Evolutionary conservation across 1,284 basidiomycete genomes (phyloP), one percentile per base, ranked within the genome.

Genomic region (Naganishia sp.): DNA sequence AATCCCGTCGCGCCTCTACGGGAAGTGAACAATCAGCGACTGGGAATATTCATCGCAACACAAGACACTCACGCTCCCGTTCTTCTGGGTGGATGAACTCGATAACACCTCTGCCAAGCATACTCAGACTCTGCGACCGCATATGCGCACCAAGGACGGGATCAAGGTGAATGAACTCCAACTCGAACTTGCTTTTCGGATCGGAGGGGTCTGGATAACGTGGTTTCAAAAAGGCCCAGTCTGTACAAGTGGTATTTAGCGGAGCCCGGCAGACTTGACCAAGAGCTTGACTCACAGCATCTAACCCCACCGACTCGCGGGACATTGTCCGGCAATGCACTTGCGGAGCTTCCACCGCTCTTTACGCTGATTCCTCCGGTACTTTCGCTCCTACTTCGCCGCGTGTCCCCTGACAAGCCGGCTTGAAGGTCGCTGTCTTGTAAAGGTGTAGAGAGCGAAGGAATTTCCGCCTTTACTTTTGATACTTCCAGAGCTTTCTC

Each of bases 61-160:
- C 18, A 21, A 25, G 28, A 6, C 7, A 77, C 78, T 73, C 71
- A 67, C 88, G 88, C 1, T 86, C 83, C 67, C 88, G 85, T 74
- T 97, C 94, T 66, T 90, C 90, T 28, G 92, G 92, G 74, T 96
- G 93, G 49, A 97, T 90, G 75, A 92, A 94, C 66, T 87, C 84
- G 68, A 96, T 84, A 47, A 97, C 84, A 23, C 87, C 86, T 72
- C 86, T 86, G 63, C 89, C 90, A 70, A 92, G 80, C 75, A 97
- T 84, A 23, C 79, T 73, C 31, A 84, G 79, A 0, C 88, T 86
- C 78, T 93, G 87, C 62, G 85, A 83, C 28, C 84, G 86, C 72
- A 96, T 86, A 78, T 95, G 92, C 68, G 75, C 79, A 28, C 86
- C 83, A 68, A 96, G 84, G 65, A 92, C 86, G 58, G 94, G 94